Conservation (phyloP, 2,329 filamentous ascomycete species). For the Cercospora sp. region DNA sequence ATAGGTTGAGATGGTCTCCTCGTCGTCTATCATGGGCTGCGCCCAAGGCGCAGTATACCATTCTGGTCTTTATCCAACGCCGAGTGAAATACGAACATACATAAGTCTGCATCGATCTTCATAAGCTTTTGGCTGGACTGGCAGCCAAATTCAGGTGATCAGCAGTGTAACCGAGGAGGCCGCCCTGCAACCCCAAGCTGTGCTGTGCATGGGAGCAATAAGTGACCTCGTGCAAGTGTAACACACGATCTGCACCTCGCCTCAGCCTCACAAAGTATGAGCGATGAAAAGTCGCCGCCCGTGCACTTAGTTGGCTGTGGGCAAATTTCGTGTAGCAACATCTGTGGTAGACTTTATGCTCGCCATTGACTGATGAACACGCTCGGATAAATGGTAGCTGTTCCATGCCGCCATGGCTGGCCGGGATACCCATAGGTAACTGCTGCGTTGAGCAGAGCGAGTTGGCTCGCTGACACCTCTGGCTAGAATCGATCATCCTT, state of each 20-base stretch:
- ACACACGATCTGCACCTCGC: neutral
- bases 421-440: neutral
- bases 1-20: neutral
- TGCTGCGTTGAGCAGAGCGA: neutral
- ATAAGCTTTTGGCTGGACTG: neutral
- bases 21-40: neutral
- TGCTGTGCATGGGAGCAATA: neutral
- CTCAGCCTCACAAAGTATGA: neutral
- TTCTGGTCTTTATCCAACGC: neutral
- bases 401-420: neutral
- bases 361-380: neutral
- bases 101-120: neutral
- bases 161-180: slow-evolving; percentile 5
- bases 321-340: neutral
- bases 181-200: neutral
- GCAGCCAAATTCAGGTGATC: neutral
- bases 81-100: neutral
- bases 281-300: neutral
- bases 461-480: neutral
- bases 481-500: slow-evolving; percentile 9
- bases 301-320: neutral
- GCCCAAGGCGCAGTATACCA: neutral
- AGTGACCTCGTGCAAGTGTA: neutral
- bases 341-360: neutral
- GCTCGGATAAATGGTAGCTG: neutral